A percentile compares a stretch with the other conserved stretches of the same genome.
These are phyloP conservation scores for Arctium minus DNA, from an alignment of 129 eudicot genomes.

Conservation along the genomic window DNA sequence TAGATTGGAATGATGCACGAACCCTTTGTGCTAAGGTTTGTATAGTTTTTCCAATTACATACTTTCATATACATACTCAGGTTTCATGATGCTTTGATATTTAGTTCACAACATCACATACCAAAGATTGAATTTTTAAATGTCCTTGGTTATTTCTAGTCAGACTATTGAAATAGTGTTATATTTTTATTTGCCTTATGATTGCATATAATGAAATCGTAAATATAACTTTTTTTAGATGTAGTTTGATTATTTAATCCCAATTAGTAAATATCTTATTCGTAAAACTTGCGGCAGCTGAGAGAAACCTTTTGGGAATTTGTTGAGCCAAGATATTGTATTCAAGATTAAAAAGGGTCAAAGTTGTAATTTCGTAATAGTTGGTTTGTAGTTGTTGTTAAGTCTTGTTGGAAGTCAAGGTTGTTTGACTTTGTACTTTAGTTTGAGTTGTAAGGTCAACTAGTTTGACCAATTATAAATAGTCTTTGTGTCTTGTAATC, in stretches of 20 bases:
- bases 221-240: neutral
- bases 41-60: neutral
- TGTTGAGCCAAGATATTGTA: no score
- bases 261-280: neutral
- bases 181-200: neutral
- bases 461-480: no score
- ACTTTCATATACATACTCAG: slow-evolving; percentile 7
- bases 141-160: neutral
- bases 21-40: slow-evolving; percentile 90
- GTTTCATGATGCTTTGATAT: slow-evolving; percentile 12
- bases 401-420: no score
- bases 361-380: no score
- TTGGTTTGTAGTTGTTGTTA: no score
- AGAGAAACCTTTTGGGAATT: neutral
- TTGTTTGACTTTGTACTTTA: no score
- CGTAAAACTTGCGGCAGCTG: neutral
- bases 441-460: no score
- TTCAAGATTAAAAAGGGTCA: no score
- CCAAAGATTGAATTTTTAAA: neutral
- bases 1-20: slow-evolving; percentile 89
- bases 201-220: neutral
- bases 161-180: neutral
- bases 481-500: no score
- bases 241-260: neutral
- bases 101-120: slow-evolving; percentile 1